Evolutionary conservation across 306 rosid genomes (phyloP), one percentile per base, ranked within the genome.

Genomic region (Cicer bijugum): DNA sequence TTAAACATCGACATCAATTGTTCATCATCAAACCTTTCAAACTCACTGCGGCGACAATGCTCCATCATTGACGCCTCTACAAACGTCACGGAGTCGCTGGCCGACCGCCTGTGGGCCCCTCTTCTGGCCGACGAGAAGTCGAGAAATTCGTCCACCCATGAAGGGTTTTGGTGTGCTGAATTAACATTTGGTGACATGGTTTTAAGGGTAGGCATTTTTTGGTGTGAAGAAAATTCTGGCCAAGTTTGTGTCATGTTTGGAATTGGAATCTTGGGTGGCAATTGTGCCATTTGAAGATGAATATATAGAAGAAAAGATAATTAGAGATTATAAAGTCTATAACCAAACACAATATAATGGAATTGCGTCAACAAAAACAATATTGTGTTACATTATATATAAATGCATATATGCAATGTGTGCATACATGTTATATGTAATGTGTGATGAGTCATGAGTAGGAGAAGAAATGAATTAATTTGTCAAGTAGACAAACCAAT

Each of bases 261-360:
- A 84, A 88, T 91, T 40, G 99, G 99, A 84, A 90, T 77, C 73
- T 94, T 90, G 0, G 99, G 99, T 51, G 99, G 99, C 69, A 91
- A 87, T 76, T 94, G 96, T 39, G 96, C 96, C 99, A 94, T 93
- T 55, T 52, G 50, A 71, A 28, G 35, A 23, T 23, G 33, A 23
- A 23, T 23, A 23, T 23, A 23, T 23, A 23, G 33, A 44, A 57
- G 14, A 28, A 20, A 19, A 20, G 42, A 47, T 16, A 28, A 28
- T 28, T 28, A 28, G 35, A 28, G 35, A 28, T 28, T 28, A 50
- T 23, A 51, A 47, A 42, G 0, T 56, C 9, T 61, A 40, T 48
- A 60, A 1, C 37, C 61, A 67, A 56, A 72, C 65, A 70, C 61
- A 51, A 35, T 59, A 12, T 57, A 78, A 50, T 69, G 15, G 64